Percentiles rank a stretch among this genome's conserved stretches.
These are phyloP conservation scores for Blastocystis sp. DNA, from an alignment of 352 stramenopile species.

Conservation along the genomic window DNA sequence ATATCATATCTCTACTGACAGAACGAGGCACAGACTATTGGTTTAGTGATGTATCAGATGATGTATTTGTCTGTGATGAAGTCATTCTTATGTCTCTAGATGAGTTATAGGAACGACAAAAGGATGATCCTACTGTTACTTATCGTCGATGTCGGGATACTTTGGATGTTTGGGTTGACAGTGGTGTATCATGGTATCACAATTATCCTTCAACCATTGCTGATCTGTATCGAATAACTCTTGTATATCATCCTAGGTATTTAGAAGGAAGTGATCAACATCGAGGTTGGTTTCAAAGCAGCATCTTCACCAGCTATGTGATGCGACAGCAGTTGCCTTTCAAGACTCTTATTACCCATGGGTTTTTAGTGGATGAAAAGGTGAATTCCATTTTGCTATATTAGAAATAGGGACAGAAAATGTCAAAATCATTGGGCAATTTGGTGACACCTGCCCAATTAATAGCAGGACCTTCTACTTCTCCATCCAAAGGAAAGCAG, in stretches of 20 bases:
- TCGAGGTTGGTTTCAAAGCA: slow-evolving; percentile 96
- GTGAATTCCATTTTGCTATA: not conserved
- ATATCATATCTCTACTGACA: not conserved
- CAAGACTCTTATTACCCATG: slow-evolving; percentile 92
- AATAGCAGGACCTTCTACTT: slow-evolving; percentile 80
- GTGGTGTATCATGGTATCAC: slow-evolving; percentile 77
- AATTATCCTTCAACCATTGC: slow-evolving; percentile 74
- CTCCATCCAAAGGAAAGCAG: slow-evolving; percentile 71
- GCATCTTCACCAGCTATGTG: slow-evolving; percentile 78
- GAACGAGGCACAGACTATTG: slow-evolving; percentile 61
- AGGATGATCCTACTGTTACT: not conserved
- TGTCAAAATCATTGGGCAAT: slow-evolving; percentile 96
- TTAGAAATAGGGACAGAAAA: slow-evolving; percentile 83
- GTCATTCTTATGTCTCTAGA: not conserved
- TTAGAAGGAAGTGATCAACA: slow-evolving; percentile 82
- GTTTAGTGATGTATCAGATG: slow-evolving; percentile 11
- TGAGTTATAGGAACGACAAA: not conserved
- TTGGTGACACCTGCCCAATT: slow-evolving; percentile 84
- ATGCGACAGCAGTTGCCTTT: slow-evolving; percentile 75
- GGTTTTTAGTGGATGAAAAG: slow-evolving; percentile 91
- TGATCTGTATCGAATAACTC: slow-evolving; percentile 82
- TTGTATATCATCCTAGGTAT: not conserved
- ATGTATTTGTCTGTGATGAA: slow-evolving; percentile 17
- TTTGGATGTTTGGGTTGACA: slow-evolving; percentile 99
- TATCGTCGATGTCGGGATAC: slow-evolving; percentile 79